These are phyloP conservation scores for Colletotrichum plurivorum DNA, from an alignment of 2,329 filamentous ascomycete species.

Conservation along the genomic window DNA sequence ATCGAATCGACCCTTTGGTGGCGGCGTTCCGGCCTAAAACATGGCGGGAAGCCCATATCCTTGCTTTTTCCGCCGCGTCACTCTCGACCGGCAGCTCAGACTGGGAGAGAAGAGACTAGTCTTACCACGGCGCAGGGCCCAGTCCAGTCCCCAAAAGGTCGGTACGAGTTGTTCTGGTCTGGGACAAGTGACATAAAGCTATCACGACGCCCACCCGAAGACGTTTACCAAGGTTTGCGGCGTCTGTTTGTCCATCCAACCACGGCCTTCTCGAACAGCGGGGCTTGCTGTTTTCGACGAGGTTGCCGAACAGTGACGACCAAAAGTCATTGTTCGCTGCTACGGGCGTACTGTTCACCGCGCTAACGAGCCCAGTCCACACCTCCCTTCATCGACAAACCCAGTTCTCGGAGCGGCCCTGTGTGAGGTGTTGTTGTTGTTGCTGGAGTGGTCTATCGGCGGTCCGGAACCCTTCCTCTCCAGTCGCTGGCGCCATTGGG, in stretches of 20 bases:
- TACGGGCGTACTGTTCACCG: conserved; percentile 27
- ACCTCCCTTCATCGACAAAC: conserved; percentile 16
- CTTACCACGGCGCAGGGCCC: conserved; percentile 6
- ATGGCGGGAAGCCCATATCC: conserved; percentile 34
- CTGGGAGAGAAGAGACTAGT: conserved; percentile 20
- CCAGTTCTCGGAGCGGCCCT: conserved; percentile 6
- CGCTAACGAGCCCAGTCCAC: conserved; percentile 10
- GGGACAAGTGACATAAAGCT: conserved; percentile 36
- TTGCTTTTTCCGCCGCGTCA: conserved; percentile 23
- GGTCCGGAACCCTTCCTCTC: conserved; percentile 24
- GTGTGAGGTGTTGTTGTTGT: not conserved
- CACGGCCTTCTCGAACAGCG: not conserved
- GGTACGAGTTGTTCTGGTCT: conserved; percentile 20
- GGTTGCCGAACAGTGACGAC: conserved; percentile 11
- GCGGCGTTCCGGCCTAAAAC: conserved; percentile 40
- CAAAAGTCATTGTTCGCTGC: conserved; percentile 21
- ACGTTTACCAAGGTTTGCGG: conserved; percentile 34
- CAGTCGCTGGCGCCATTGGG: conserved; percentile 28
- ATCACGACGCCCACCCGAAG: conserved; percentile 28
- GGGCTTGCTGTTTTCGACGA: conserved; percentile 28
- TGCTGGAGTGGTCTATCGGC: conserved; percentile 1
- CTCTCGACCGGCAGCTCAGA: conserved; percentile 25
- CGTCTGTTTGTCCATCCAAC: conserved; percentile 20
- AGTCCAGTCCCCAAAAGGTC: conserved; percentile 22
- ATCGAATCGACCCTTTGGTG: conserved; percentile 11